Percentiles rank a stretch among this genome's conserved stretches.
Evolutionary conservation across 2,329 filamentous ascomycete genomes (phyloP).

Genomic region (Rasamsonia emersonii): DNA sequence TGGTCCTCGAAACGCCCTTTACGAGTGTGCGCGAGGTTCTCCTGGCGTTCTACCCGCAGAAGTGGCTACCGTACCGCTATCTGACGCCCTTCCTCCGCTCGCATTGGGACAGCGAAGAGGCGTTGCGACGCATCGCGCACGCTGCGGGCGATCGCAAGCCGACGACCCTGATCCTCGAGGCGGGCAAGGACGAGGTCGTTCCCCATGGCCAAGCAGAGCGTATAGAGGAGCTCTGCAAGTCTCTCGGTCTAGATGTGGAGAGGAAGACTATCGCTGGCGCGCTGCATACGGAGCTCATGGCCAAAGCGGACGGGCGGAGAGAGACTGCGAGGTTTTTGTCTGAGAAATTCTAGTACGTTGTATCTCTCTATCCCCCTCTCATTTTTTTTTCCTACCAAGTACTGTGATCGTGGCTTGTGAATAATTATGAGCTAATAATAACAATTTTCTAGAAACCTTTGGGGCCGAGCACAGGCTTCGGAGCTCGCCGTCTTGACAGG

Average conservation of each 20-base stretch:
- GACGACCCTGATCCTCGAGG: constrained; percentile 32
- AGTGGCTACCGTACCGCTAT: constrained; percentile 69
- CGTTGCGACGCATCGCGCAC: constrained; percentile 32
- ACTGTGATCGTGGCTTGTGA: too few relatives aligned
- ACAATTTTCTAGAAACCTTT: too few relatives aligned
- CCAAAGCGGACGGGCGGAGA: constrained; percentile 34
- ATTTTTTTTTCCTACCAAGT: too few relatives aligned
- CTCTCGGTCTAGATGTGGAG: constrained; percentile 26
- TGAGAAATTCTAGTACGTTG: not conserved
- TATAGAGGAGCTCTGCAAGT: constrained; percentile 26
- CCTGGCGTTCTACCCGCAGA: constrained; percentile 63
- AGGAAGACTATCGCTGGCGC: constrained; percentile 36
- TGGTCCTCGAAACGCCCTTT: constrained; percentile 71
- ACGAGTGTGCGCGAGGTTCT: constrained; percentile 64
- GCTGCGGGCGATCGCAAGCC: constrained; percentile 9
- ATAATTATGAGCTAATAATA: too few relatives aligned
- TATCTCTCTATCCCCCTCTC: too few relatives aligned
- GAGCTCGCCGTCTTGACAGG: too few relatives aligned
- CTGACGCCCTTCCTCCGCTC: constrained; percentile 65
- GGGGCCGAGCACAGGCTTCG: too few relatives aligned
- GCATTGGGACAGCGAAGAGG: constrained; percentile 41
- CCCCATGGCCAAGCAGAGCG: constrained; percentile 27
- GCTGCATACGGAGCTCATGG: constrained; percentile 43
- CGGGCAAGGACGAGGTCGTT: constrained; percentile 37
- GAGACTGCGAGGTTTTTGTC: constrained; percentile 18